These are phyloP conservation scores for Pseudomassariella vexata DNA, from an alignment of 2,329 filamentous ascomycete species.

Conservation along the genomic window DNA sequence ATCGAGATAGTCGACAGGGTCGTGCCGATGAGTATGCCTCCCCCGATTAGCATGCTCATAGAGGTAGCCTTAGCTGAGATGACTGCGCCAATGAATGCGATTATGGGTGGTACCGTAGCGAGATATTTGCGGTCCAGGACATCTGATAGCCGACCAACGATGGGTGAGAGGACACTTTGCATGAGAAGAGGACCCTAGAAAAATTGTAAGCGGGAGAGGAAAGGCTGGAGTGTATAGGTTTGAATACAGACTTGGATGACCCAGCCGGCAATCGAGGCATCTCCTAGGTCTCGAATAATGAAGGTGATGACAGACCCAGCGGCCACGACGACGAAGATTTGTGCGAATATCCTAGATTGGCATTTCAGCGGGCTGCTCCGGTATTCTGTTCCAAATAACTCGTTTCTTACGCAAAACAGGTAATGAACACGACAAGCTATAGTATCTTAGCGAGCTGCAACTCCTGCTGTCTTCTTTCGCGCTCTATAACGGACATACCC, in stretches of 20 bases:
- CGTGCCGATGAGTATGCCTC: conserved; percentile 50
- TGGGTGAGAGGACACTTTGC: conserved; percentile 50
- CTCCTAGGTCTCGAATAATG: conserved; percentile 47
- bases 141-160: conserved; percentile 51
- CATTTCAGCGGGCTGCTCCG: neutral
- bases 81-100: conserved; percentile 47
- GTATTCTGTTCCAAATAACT: neutral
- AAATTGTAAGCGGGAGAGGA: neutral
- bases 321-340: conserved; percentile 50
- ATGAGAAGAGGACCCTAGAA: conserved; percentile 49
- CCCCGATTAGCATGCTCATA: conserved; percentile 51
- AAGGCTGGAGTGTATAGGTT: neutral
- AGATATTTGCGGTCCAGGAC: conserved; percentile 50
- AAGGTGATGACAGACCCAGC: conserved; percentile 51
- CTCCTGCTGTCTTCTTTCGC: neutral
- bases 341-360: conserved; percentile 37
- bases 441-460: conserved; percentile 2
- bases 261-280: conserved; percentile 45
- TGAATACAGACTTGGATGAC: conserved; percentile 39
- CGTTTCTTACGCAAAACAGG: conserved; percentile 38
- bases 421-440: conserved; percentile 33
- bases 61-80: conserved; percentile 48
- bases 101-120: conserved; percentile 43
- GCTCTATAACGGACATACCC: conserved; percentile 30
- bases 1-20: conserved; percentile 50